A percentile compares a stretch with the other conserved stretches of the same genome.
phyloP scores from a whole-genome alignment of 2,329 filamentous ascomycete species.

The Diplocarpon rosae region DNA sequence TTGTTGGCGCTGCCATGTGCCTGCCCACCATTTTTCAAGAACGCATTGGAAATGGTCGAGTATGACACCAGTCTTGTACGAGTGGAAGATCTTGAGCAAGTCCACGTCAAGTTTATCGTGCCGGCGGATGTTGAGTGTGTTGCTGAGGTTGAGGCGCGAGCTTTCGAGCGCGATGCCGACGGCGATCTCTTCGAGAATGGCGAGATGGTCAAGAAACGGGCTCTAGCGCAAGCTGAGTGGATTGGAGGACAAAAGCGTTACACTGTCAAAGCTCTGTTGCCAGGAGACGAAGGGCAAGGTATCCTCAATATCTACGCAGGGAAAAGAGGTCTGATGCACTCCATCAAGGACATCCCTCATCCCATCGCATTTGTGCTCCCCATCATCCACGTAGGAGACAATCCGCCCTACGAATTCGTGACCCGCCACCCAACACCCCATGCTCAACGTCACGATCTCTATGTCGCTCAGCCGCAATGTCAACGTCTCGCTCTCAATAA shows the following conservation, averaged over 20 bases:
- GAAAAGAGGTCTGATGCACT: conserved; percentile 92
- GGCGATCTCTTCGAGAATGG: conserved; percentile 92
- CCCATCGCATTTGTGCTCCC: conserved; percentile 83
- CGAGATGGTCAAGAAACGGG: conserved; percentile 73
- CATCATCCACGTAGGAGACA: conserved; percentile 80
- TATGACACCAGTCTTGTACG: conserved; percentile 82
- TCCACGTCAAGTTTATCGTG: conserved; percentile 79
- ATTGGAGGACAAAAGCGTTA: conserved; percentile 77
- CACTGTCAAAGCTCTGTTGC: conserved; percentile 83
- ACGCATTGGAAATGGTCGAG: conserved; percentile 67
- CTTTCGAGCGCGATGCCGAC: conserved; percentile 70
- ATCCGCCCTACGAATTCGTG: conserved; percentile 89
- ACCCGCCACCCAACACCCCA: conserved; percentile 91
- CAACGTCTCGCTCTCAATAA: conserved; percentile 82
- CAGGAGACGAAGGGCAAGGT: conserved; percentile 82
- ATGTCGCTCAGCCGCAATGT: conserved; percentile 93
- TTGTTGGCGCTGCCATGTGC: conserved; percentile 77
- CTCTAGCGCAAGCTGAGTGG: conserved; percentile 88
- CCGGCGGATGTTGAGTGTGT: conserved; percentile 84
- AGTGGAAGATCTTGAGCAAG: conserved; percentile 86
- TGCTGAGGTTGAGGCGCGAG: conserved; percentile 81
- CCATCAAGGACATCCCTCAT: conserved; percentile 91
- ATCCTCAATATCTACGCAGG: conserved; percentile 87
- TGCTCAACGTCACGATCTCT: conserved; percentile 93
- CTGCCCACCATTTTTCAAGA: conserved; percentile 80